Evolutionary conservation across 768 basidiomycete genomes (phyloP), one percentile per base, ranked within the genome.

Genomic region (Coprinopsis strossmayeri): DNA sequence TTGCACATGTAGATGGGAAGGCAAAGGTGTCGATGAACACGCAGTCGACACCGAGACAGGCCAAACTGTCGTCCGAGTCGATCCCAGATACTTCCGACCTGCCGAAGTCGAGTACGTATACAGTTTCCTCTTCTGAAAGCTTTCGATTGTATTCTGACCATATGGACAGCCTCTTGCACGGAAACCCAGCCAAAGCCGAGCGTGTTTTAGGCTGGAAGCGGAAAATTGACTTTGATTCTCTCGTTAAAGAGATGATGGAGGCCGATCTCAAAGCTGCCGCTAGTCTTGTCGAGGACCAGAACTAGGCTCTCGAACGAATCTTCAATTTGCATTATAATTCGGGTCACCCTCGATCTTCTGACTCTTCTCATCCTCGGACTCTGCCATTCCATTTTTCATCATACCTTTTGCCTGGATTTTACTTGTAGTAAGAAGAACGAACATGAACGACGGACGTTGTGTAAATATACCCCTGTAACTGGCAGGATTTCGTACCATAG

Each of bases 211-310:
- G 91, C 7, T 97, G 94, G 94, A 92, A 86, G 65, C 84, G 95
- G 52, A 73, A 82, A 56, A 82, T 91, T 49, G 73, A 79, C 56
- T 98, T 96, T 61, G 81, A 91, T 54, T 67, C 77, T 28, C 81
- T 98, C 52, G 89, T 97, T 34, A 76, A 77, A 57, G 91, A 97
- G 76, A 96, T 97, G 94, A 91, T 96, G 21, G 73, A 76, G 26
- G 79, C 84, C 9, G 91, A 94, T 61, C 65, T 93, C 58, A 74
- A 81, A 62, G 82, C 87, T 41, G 77, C 83, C 44, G 74, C 71
- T 53, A 84, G 78, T 59, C 77, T 89, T 55, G 70, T 91, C 21
- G 90, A 91, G 64, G 84, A 92, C 62, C 89, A 90, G 61, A 92
- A 92, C 67, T 92, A 64, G 64, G 7, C 9, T 32, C 7, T 7